A percentile compares a stretch with the other conserved stretches of the same genome.
Conservation (phyloP, 345 rosid genomes). For the Cochlearia excelsa region DNA sequence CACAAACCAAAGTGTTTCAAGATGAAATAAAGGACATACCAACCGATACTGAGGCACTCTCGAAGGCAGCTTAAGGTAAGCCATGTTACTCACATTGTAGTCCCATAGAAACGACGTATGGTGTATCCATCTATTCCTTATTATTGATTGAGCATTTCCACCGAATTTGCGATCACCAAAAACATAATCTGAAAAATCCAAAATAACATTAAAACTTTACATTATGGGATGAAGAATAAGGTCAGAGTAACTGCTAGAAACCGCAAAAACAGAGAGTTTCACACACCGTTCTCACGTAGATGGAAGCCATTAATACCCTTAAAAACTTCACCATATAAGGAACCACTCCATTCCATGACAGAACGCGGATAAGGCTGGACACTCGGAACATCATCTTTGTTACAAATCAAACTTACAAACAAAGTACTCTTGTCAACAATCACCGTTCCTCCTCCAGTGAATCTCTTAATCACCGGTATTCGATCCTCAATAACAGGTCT, state of each 20-base stretch:
- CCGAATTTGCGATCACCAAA: conserved; percentile 78
- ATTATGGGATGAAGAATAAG: background rate
- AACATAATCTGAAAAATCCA: conserved; percentile 58
- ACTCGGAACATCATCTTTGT: conserved; percentile 57
- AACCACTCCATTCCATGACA: conserved; percentile 78
- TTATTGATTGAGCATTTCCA: conserved; percentile 87
- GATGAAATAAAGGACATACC: conserved; percentile 29
- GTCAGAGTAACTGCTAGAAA: background rate
- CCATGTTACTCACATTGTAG: conserved; percentile 54
- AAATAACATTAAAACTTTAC: background rate
- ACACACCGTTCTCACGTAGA: conserved; percentile 77
- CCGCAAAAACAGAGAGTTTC: too few species aligned
- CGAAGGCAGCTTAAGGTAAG: conserved; percentile 65
- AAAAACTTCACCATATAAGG: conserved; percentile 56
- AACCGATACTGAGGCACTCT: conserved; percentile 58
- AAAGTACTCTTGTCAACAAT: conserved; percentile 63
- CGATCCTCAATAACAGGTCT: conserved; percentile 51
- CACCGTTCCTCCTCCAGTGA: conserved; percentile 93
- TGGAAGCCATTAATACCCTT: conserved; percentile 53
- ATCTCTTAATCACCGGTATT: conserved; percentile 73
- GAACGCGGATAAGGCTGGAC: conserved; percentile 83
- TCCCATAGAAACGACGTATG: conserved; percentile 88
- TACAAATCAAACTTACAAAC: conserved; percentile 79
- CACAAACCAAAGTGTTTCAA: background rate
- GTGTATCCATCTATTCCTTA: conserved; percentile 70